phyloP scores from a whole-genome alignment of 2,329 filamentous ascomycete genomes.

The Arthrobotrys conoides region DNA sequence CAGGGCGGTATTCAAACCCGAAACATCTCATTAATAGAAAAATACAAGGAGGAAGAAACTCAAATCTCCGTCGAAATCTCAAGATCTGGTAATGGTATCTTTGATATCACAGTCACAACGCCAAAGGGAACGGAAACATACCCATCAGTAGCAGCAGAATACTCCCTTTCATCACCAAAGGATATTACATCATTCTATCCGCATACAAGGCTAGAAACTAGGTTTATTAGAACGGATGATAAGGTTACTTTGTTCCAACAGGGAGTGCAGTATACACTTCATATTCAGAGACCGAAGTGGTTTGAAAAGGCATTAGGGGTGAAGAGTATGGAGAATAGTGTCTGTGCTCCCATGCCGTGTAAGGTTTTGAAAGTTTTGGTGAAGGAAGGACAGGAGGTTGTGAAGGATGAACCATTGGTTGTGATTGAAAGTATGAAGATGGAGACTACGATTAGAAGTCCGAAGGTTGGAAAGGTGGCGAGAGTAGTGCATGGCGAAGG shows the following conservation, averaged over 20 bases:
- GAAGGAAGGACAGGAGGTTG: constrained; percentile 82
- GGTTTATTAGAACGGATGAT: constrained; percentile 76
- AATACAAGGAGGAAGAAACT: constrained; percentile 46
- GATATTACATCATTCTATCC: constrained; percentile 83
- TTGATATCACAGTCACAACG: constrained; percentile 69
- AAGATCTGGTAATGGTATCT: constrained; percentile 66
- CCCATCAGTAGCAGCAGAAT: constrained; percentile 67
- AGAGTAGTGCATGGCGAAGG: constrained; percentile 70
- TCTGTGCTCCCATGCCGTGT: constrained; percentile 95
- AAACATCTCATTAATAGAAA: constrained; percentile 62
- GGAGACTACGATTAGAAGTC: constrained; percentile 72
- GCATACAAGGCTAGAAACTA: constrained; percentile 82
- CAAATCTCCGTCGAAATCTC: constrained; percentile 62
- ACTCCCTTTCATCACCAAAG: constrained; percentile 67
- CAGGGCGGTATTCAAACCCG: constrained; percentile 62
- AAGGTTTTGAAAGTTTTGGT: constrained; percentile 95
- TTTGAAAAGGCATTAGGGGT: constrained; percentile 85
- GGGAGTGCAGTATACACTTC: constrained; percentile 73
- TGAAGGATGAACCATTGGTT: constrained; percentile 87
- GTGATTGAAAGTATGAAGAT: constrained; percentile 75
- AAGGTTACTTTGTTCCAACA: constrained; percentile 83
- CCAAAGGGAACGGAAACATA: constrained; percentile 69
- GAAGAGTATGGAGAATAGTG: constrained; percentile 75
- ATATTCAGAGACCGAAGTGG: constrained; percentile 78
- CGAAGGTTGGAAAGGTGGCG: constrained; percentile 69